These are phyloP conservation scores for Boechera stricta DNA, from an alignment of 345 rosid genomes.

Conservation along the genomic window DNA sequence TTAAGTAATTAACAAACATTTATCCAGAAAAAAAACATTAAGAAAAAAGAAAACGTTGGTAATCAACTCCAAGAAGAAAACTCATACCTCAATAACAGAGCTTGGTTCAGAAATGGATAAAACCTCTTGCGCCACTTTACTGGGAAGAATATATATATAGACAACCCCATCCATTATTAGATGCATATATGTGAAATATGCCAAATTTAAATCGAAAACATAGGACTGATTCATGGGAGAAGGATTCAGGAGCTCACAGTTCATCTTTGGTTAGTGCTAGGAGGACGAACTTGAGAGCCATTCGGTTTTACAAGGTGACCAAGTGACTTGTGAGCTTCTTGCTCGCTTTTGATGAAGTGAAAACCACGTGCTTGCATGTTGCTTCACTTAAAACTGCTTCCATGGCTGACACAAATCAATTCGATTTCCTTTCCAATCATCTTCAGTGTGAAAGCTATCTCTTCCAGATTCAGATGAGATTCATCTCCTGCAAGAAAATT, in stretches of 20 bases:
- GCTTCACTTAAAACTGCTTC: constrained; percentile 27
- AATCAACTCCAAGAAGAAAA: not conserved
- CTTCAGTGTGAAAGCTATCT: constrained; percentile 47
- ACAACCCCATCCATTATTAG: not conserved
- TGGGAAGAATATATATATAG: not conserved
- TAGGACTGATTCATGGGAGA: not conserved
- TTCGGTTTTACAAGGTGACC: constrained; percentile 4
- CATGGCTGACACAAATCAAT: constrained; percentile 30
- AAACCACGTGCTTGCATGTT: not conserved
- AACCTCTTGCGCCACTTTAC: constrained; percentile 8
- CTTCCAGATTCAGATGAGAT: constrained; percentile 50
- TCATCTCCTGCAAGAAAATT: constrained; percentile 62
- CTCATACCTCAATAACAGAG: constrained; percentile 31
- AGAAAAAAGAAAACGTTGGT: too few species aligned
- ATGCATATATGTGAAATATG: not conserved
- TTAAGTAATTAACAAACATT: too few species aligned
- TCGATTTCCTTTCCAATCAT: constrained; percentile 49
- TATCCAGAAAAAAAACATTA: too few species aligned
- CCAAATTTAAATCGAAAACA: not conserved
- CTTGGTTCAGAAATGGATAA: not conserved
- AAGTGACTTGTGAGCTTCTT: constrained; percentile 2
- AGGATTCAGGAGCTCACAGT: constrained; percentile 24
- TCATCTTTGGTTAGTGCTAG: not conserved
- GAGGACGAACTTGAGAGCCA: constrained; percentile 11
- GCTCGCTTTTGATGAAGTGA: constrained; percentile 1